Conservation (phyloP, 2,329 filamentous ascomycete species). For the Waltergamsia citrina region DNA sequence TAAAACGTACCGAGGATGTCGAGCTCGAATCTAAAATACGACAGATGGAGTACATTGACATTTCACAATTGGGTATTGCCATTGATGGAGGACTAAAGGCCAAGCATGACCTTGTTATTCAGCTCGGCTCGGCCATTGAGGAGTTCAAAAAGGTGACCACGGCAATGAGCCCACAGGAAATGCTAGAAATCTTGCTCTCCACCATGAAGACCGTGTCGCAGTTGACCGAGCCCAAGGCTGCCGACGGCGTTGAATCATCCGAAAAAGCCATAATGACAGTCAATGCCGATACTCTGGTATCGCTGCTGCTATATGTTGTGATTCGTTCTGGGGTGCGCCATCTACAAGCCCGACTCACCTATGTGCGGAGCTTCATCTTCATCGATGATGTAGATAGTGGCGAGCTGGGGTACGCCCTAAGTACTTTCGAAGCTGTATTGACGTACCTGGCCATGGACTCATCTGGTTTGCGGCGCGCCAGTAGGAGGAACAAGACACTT, state of each 20-base stretch:
- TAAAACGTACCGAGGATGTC: constrained; percentile 72
- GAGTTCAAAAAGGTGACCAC: constrained; percentile 79
- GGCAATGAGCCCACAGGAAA: constrained; percentile 75
- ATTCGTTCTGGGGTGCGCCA: constrained; percentile 84
- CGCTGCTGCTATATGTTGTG: constrained; percentile 80
- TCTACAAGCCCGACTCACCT: constrained; percentile 79
- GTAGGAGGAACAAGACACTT: constrained; percentile 72
- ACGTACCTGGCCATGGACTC: constrained; percentile 82
- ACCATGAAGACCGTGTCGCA: constrained; percentile 79
- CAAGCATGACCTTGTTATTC: constrained; percentile 71
- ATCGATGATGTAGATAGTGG: constrained; percentile 95
- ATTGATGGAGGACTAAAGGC: constrained; percentile 70
- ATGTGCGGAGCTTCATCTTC: constrained; percentile 96
- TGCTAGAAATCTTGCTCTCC: constrained; percentile 70
- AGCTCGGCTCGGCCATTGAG: constrained; percentile 71
- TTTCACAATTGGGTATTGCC: constrained; percentile 85
- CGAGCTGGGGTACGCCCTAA: constrained; percentile 91
- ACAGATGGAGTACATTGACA: constrained; percentile 88
- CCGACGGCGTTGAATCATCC: constrained; percentile 24
- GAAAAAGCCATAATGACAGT: constrained; percentile 51
- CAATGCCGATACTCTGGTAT: constrained; percentile 88
- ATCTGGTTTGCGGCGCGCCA: constrained; percentile 70
- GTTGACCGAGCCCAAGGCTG: constrained; percentile 40
- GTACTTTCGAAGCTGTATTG: constrained; percentile 90
- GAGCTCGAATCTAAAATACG: constrained; percentile 84